These are phyloP conservation scores for Kernera saxatilis DNA, from an alignment of 345 rosid species.

Conservation along the genomic window DNA sequence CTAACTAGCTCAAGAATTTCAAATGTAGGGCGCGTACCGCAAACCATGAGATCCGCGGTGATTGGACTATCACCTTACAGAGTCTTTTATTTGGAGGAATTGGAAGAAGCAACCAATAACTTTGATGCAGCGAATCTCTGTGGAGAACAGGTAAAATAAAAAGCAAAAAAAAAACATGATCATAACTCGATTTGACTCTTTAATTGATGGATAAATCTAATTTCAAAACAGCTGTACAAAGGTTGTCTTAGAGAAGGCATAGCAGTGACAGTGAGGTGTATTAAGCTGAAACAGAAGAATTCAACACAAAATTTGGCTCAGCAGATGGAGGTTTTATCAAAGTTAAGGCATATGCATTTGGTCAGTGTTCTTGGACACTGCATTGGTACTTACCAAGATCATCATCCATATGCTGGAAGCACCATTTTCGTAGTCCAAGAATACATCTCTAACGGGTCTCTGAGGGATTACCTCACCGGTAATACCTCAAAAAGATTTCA, in stretches of 20 bases:
- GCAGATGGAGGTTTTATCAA: conserved; percentile 71
- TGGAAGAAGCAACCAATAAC: conserved; percentile 77
- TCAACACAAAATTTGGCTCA: conserved; percentile 57
- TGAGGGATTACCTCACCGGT: conserved; percentile 64
- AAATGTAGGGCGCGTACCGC: conserved; percentile 69
- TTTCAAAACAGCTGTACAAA: conserved; percentile 52
- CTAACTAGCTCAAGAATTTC: conserved; percentile 9
- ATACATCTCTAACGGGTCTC: conserved; percentile 63
- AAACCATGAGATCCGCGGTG: conserved; percentile 76
- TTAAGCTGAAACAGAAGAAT: conserved; percentile 68
- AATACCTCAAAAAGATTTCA: conserved; percentile 8
- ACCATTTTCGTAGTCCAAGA: conserved; percentile 69
- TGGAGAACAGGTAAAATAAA: conserved; percentile 42
- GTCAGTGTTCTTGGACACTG: conserved; percentile 88
- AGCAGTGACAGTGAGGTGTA: conserved; percentile 55
- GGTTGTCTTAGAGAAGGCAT: conserved; percentile 66
- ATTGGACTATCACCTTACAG: conserved; percentile 73
- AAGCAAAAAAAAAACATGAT: not conserved
- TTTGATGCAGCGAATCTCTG: conserved; percentile 64
- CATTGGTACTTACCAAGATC: conserved; percentile 66
- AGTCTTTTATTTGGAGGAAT: conserved; percentile 65
- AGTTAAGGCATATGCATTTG: conserved; percentile 85
- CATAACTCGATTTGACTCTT: not conserved
- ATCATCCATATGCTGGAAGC: conserved; percentile 46
- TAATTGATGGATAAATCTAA: not conserved